Evolutionary conservation across 805 yeast genomes (phyloP), one percentile per base, ranked within the genome.

Genomic region (Saccharomycopsis malanga): DNA sequence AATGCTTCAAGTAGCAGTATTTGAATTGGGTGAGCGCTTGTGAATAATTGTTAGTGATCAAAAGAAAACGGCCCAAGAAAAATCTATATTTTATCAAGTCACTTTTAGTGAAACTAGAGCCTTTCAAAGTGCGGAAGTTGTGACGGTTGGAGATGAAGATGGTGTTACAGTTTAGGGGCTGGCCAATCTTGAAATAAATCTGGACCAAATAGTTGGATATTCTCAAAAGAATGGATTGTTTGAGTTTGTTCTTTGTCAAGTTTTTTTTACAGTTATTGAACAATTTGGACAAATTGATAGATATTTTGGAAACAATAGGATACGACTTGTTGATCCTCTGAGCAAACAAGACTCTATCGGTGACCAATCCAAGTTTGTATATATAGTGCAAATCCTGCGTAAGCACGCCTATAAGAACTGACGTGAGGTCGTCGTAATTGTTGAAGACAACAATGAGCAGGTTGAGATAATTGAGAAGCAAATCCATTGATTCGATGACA

Each of bases 201-300:
- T 9, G 12, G 5, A 45, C 20, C 32, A 52, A 38, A 18, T 39
- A 38, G 21, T 49, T 52, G 12, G 50, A 49, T 4, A 49, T 21
- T 27, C 45, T 49, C 21, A 52, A 36, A 4, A 52, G 21, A 22
- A 52, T 17, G 3, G 23, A 6, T 12, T 37, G 42, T 29, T 52
- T 52, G 4, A 25, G 18, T 3, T n/a, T 29, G 17, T 41, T 52
- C 42, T 41, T 51, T 14, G 27, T 6, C 18, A 22, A 42, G 22
- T 43, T 49, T 40, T 46, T 46, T 21, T 49, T 52, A 38, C 53
- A 49, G 39, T 49, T 49, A 34, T 52, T 52, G 38, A 48, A 49
- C 15, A 52, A 24, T 17, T 49, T 52, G 14, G 50, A 49, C 22
- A 52, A 22, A 24, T 25, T 21, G 6, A 41, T 42, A 9, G 52